Conservation (phyloP, 2,329 filamentous ascomycete species). For the Colletotrichum sp. region DNA sequence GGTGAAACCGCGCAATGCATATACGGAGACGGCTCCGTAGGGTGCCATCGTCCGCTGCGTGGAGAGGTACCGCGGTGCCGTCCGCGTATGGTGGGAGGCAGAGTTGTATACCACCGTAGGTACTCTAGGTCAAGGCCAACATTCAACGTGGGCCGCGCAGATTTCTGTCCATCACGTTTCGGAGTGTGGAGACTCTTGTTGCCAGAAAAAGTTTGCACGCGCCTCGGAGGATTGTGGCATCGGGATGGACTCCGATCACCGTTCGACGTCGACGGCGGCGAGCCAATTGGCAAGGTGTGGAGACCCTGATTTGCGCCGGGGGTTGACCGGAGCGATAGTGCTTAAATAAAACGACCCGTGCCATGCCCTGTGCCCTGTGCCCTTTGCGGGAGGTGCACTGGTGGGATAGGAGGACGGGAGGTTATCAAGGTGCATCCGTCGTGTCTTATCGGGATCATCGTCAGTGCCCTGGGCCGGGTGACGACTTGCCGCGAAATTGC, state of each 20-base stretch:
- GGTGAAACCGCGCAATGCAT: background rate
- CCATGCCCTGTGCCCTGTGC: background rate
- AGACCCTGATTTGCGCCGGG: conserved; percentile 19
- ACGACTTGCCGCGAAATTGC: background rate
- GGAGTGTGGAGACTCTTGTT: background rate
- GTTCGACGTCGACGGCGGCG: background rate
- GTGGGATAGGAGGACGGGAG: background rate
- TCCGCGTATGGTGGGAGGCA: background rate
- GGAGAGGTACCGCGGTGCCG: background rate
- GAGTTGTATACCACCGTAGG: background rate
- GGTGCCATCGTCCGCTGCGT: background rate
- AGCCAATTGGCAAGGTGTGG: background rate
- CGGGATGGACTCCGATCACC: conserved; percentile 13
- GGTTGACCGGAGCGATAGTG: conserved; percentile 9
- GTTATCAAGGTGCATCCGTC: background rate
- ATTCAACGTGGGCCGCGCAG: background rate
- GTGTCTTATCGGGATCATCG: background rate
- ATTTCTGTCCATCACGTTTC: background rate
- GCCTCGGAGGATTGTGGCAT: conserved; percentile 11
- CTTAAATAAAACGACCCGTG: background rate
- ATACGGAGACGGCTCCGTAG: background rate
- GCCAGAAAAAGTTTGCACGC: conserved; percentile 15
- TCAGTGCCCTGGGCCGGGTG: background rate
- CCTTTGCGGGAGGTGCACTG: background rate
- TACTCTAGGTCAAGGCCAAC: background rate